Base-by-base conservation (phyloP, 768 basidiomycete species). In the Rhizopogon sp. region DNA sequence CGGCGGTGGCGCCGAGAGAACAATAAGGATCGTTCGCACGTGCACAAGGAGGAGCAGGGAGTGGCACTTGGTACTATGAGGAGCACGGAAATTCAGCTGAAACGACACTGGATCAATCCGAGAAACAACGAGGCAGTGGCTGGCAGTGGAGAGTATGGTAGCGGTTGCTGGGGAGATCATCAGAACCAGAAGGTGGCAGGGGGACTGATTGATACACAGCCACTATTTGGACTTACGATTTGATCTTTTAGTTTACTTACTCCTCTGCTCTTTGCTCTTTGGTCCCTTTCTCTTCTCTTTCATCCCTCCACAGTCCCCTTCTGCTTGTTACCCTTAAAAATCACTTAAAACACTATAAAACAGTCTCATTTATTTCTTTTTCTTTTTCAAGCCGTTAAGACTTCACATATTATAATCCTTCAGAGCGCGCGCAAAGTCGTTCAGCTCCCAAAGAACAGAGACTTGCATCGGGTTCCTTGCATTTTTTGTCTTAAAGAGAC, bases 201-300 rank as follows among this genome's bases (percentile, higher is more conserved):
- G 47, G 47, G 47, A 3, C 22, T 22, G 33, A 49, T 43, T 47
- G 37, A 37, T 33, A 33, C 39, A 56, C 54, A 46, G 57, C 57
- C 58, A 58, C 53, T 31, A 1, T 11, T 33, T 45, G 8, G 16
- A 16, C 20, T 31, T 54, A 28, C 37, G 14, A 16, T n/a, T 25
- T 29, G 33, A 39, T 37, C 35, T 25, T 39, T 25, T 25, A 25
- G 25, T 25, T 25, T 4, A 25, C 25, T 25, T 25, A 25, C 25
- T 25, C 25, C 33, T 17, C 46, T 49, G 20, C 61, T 57, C 63
- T 67, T 62, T 70, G 66, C 67, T 64, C 67, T 51, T 68, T 67
- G 65, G 68, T 71, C 22, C 66, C 66, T 61, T 60, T 66, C 61
- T 60, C 63, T 61, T 53, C 54, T 58, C 55, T 59, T 57, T 54